A percentile compares a stretch with the other conserved stretches of the same genome.
Evolutionary conservation across 2,329 filamentous ascomycete genomes (phyloP).

Genomic region (Diaporthe citrichinensis): DNA sequence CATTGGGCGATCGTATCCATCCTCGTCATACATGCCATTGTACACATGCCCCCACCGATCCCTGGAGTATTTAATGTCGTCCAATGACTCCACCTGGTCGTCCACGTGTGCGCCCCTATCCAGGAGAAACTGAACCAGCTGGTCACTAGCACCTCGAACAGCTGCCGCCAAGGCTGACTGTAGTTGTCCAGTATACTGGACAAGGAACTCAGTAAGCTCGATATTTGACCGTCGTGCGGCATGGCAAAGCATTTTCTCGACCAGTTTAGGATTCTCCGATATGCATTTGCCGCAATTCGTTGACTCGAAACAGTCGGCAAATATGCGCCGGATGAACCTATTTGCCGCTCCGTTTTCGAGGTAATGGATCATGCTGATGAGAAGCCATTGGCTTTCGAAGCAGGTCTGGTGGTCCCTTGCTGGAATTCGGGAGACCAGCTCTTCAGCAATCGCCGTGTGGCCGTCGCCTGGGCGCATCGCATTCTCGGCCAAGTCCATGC

Average conservation of each 20-base stretch:
- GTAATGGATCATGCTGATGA: neutral
- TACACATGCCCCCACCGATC: too few species aligned
- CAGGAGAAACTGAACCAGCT: neutral
- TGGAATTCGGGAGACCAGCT: neutral
- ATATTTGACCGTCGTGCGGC: neutral
- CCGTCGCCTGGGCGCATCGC: neutral
- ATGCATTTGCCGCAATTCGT: neutral
- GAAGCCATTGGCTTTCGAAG: neutral
- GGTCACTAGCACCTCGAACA: neutral
- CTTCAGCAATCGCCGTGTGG: neutral
- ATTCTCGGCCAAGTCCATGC: neutral
- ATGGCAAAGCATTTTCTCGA: neutral
- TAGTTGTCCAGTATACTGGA: neutral
- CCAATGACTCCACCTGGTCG: neutral
- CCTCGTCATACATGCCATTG: neutral
- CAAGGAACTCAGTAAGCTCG: neutral
- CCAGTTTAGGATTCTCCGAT: neutral
- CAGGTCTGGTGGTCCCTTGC: neutral
- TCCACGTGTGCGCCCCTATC: neutral
- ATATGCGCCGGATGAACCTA: neutral
- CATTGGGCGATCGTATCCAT: neutral
- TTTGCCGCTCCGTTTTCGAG: neutral
- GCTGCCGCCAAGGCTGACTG: slow-evolving; percentile 4
- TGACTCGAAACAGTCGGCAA: neutral
- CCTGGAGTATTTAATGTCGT: neutral